Base-by-base conservation (phyloP, 176 grass and related monocot species). In the Olyra latifolia region DNA sequence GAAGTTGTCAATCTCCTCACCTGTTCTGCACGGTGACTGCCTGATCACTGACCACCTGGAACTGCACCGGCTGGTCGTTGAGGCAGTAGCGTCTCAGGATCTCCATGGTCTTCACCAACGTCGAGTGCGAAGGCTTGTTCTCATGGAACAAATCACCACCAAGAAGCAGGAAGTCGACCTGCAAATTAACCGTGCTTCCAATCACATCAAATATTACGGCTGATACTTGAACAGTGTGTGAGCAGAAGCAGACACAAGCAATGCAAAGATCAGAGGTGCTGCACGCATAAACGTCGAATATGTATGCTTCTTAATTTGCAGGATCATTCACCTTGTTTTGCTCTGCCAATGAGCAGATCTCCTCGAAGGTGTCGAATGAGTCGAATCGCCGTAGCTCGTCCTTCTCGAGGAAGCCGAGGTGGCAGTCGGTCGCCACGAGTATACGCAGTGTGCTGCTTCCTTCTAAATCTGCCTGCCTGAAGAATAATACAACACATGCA, bases 341-440 rank as follows among this genome's bases (percentile, higher is more conserved):
- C 46, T 81, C 83, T 7, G 90, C 95, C n/a, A 92, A 64, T 54
- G 92, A 91, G 48, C 88, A 98, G 20, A 98, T 92, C 47, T 94
- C 95, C 66, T 98, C 90, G 68, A 98, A 98, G 4, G 92, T 82
- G 23, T 80, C 73, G 38, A 98, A 98, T 1, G 92, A 92, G 28
- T 94, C 95, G 8, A 92, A 89, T 25, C 88, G 74, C 35, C 90
- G 80, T 55, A 92, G 65, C 87, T 98, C 92, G 49, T 98, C 95
- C 46, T 98, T 94, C 82, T 98, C 95, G 8, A 98, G 83, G 58
- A 91, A 98, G 49, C 95, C 95, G 10, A 98, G 77, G 71, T 98
- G 92, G 49, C 92, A 98, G 54, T 93, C 90, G 8, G 86, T 93
- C 0, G 92, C 92, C 1, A 98, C 71, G 0, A 98, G 52, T 54